These are phyloP conservation scores for Saccharomyces hybrid DNA, from an alignment of 1,139 yeast genomes.

Conservation along the genomic window DNA sequence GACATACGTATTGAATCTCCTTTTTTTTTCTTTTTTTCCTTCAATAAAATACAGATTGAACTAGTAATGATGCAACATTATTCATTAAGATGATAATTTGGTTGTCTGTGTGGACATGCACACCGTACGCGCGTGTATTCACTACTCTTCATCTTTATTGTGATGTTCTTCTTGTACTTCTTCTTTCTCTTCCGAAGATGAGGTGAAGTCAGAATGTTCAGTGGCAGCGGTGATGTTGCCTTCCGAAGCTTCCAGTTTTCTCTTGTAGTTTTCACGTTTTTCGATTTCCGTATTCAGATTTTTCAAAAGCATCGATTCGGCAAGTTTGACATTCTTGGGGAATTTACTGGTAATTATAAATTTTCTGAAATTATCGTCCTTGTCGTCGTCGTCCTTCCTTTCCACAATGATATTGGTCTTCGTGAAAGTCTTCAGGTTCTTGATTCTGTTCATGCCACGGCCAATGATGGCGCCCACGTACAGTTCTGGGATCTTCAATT, in stretches of 20 bases:
- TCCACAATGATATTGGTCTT: conserved; percentile 80
- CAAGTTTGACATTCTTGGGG: conserved; percentile 23
- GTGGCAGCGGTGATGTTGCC: neutral
- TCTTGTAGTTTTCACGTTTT: conserved; percentile 40
- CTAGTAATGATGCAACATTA: conserved; percentile 1
- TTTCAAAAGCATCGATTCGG: conserved; percentile 31
- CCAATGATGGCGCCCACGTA: conserved; percentile 91
- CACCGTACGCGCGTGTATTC: neutral
- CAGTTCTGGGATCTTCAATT: conserved; percentile 55
- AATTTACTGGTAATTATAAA: conserved; percentile 67
- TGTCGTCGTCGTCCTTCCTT: conserved; percentile 48
- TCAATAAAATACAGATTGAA: neutral
- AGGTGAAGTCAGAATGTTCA: neutral
- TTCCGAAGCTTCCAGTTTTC: neutral
- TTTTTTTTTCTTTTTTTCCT: neutral
- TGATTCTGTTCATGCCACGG: conserved; percentile 77
- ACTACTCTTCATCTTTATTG: neutral
- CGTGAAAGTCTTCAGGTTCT: conserved; percentile 72
- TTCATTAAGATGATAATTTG: neutral
- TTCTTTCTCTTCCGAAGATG: neutral
- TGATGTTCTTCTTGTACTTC: neutral
- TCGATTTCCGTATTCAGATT: conserved; percentile 71
- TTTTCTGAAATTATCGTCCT: conserved; percentile 58
- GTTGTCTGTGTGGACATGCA: neutral
- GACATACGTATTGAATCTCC: neutral